A percentile compares a stretch with the other conserved stretches of the same genome.
Conservation (phyloP, 2,329 filamentous ascomycete genomes). For the Penicillium sp. region DNA sequence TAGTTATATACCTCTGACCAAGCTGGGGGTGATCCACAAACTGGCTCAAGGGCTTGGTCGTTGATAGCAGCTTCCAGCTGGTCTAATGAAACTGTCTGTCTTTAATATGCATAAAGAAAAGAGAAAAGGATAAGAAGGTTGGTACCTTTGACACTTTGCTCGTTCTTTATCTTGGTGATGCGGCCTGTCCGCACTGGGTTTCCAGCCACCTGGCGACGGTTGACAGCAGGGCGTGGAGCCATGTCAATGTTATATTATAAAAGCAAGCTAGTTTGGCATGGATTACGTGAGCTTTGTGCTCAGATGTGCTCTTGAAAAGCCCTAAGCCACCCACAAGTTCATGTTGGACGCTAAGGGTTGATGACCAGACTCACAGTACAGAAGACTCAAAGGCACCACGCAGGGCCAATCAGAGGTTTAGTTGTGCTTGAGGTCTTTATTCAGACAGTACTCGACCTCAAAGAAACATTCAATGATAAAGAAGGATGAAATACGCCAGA, state of each 20-base stretch:
- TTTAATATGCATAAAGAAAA: neutral
- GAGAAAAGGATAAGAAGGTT: neutral
- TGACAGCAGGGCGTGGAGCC: neutral
- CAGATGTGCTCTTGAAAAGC: neutral
- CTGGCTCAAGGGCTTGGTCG: neutral
- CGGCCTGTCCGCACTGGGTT: constrained; percentile 1
- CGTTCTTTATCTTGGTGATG: constrained; percentile 1
- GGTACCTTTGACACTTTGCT: neutral
- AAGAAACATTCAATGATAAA: neutral
- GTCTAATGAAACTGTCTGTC: neutral
- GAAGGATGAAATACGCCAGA: neutral
- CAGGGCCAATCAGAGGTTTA: neutral
- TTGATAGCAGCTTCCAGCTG: neutral
- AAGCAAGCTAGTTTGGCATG: neutral
- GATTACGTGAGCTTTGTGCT: neutral
- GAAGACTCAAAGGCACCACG: neutral
- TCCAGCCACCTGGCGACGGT: neutral
- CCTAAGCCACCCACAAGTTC: neutral
- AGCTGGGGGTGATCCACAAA: constrained; percentile 1
- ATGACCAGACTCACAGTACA: neutral
- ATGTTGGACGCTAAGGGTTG: no score
- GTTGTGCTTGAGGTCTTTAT: neutral
- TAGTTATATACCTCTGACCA: constrained; percentile 3
- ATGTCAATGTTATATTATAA: neutral
- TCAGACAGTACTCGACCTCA: neutral